Base-by-base conservation (phyloP, 2,329 filamentous ascomycete species). In the Pseudopithomyces chartarum region DNA sequence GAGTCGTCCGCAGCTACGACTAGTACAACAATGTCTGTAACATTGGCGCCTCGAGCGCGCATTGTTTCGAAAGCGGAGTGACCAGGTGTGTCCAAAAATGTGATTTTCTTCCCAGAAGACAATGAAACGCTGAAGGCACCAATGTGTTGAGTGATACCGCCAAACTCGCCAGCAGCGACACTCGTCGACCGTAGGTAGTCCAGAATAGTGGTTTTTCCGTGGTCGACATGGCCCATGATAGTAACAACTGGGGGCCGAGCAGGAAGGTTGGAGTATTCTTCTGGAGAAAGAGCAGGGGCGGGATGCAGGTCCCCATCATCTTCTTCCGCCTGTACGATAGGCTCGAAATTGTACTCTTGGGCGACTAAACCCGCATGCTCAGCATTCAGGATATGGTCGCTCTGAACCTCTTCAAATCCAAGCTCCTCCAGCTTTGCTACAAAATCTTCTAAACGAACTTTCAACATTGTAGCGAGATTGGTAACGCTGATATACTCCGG, bases 161-260 rank as follows among this genome's bases (percentile, higher is more conserved):
- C 95, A 71, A 97, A 93, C 74, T 99, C 95, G 52, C 90, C 87
- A 6, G 92, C 92, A 40, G 89, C 96, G 42, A 99, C 87, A 6
- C 92, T 97, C 1, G 93, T 95, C 67, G 97, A 96, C 36, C 95
- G 90, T 43, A 99, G 81, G 78, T 89, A 98, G 73, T 99, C 95
- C 10, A 99, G 82, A 40, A 99, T 87, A 0, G 96, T 99, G 0
- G 95, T 99, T 80, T 99, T 99, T 52, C 95, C 95, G 74, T 99
- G 95, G 73, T 99, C 96, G 66, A 99, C 95, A 63, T 99, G 95
- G 2, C 95, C 95, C 96, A 99, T 99, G 70, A 99, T 99, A 0
- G 96, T 98, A 38, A 99, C 93, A 34, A 99, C 92, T 0, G 95
- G 96, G 7, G 95, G 94, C 15, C 96, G 86, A 33, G 81, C 76